Evolutionary conservation across 352 stramenopile species (phyloP).

Genomic region (Pythium insidiosum): DNA sequence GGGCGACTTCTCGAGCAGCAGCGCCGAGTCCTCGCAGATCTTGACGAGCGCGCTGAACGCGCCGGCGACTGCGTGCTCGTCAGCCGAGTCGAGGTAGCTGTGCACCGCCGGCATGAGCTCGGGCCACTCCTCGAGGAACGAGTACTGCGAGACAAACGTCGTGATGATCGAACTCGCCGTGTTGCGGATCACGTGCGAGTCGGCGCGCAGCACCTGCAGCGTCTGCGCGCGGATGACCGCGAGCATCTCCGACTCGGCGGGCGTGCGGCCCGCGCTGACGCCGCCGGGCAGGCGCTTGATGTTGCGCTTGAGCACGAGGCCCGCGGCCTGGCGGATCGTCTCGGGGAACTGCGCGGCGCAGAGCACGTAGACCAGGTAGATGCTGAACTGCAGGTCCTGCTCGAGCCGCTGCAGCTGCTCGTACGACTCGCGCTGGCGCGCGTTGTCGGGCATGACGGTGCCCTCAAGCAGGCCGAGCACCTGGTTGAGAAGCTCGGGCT

Average conservation of each 20-base stretch:
- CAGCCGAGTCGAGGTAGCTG: slow-evolving; percentile 45
- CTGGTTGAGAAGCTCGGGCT: slow-evolving; percentile 63
- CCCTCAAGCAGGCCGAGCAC: slow-evolving; percentile 73
- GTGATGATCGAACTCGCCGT: slow-evolving; percentile 72
- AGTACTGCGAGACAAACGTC: slow-evolving; percentile 84
- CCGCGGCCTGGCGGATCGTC: slow-evolving; percentile 70
- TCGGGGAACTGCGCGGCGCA: slow-evolving; percentile 46
- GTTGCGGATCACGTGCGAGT: slow-evolving; percentile 61
- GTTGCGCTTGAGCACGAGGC: slow-evolving; percentile 81
- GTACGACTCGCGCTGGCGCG: slow-evolving; percentile 78
- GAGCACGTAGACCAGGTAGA: slow-evolving; percentile 83
- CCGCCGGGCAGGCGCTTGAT: slow-evolving; percentile 72
- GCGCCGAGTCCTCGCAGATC: slow-evolving; percentile 86
- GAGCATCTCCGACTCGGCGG: slow-evolving; percentile 65
- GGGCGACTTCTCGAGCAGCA: slow-evolving; percentile 85
- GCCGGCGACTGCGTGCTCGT: slow-evolving; percentile 63
- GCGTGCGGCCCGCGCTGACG: slow-evolving; percentile 30
- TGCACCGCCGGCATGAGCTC: slow-evolving; percentile 79
- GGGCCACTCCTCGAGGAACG: slow-evolving; percentile 83
- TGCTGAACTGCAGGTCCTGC: slow-evolving; percentile 85
- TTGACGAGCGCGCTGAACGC: slow-evolving; percentile 84
- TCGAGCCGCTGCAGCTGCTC: slow-evolving; percentile 81
- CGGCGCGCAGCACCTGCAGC: slow-evolving; percentile 56
- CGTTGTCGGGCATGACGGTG: slow-evolving; percentile 81
- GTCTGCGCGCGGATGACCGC: slow-evolving; percentile 75